Conservation (phyloP, 23 red algal genomes). For the Gracilaria caudata region DNA sequence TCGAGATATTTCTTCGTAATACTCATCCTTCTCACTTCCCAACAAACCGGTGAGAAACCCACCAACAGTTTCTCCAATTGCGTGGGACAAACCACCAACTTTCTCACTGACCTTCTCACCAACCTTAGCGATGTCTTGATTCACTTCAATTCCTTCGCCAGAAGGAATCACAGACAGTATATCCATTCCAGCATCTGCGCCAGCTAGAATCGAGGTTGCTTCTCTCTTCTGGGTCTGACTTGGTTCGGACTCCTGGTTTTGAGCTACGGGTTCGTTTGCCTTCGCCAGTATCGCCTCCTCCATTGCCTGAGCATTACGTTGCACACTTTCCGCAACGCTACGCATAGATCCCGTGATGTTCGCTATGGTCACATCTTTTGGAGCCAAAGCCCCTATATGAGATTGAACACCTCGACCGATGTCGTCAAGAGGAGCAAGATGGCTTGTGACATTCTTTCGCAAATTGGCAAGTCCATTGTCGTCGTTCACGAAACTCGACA, state of each 20-base stretch:
- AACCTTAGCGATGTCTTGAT: constrained; percentile 69
- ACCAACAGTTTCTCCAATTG: constrained; percentile 68
- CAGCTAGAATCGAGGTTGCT: constrained; percentile 6
- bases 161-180: constrained; percentile 27
- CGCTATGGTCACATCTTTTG: constrained; percentile 44
- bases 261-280: constrained; percentile 18
- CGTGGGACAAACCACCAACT: constrained; percentile 13
- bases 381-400: constrained; percentile 47
- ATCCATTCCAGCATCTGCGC: constrained; percentile 42
- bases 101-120: constrained; percentile 42
- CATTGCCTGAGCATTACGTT: constrained; percentile 61
- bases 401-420: constrained; percentile 40
- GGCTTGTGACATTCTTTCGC: constrained; percentile 61
- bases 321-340: constrained; percentile 46
- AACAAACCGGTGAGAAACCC: constrained; percentile 47
- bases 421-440: constrained; percentile 47
- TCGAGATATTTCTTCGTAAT: constrained; percentile 25
- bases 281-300: constrained; percentile 56
- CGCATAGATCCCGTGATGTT: constrained; percentile 61
- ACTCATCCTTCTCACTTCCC: constrained; percentile 37
- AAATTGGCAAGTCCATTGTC: constrained; percentile 21
- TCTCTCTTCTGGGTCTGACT: not conserved
- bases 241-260: not conserved
- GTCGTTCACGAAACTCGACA: constrained; percentile 45
- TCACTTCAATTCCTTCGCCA: constrained; percentile 42